A percentile compares a stretch with the other conserved stretches of the same genome.
Conservation (phyloP, 139 green algal species). For the Chlamydomonas incerta region DNA sequence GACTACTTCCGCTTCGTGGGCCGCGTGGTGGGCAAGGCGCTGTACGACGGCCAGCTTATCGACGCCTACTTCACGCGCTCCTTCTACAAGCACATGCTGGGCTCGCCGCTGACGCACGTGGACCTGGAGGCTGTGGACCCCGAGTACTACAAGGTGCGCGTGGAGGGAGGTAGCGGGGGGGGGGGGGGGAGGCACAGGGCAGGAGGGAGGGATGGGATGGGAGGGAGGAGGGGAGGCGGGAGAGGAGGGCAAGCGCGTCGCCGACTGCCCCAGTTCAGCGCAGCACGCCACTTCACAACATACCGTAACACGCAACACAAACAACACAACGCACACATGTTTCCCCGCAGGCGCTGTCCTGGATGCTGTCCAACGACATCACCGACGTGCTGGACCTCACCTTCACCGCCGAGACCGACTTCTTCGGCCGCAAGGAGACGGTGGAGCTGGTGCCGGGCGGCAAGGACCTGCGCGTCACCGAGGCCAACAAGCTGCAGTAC, state of each 20-base stretch:
- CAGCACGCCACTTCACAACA: no score
- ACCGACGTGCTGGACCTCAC: conserved; percentile 94
- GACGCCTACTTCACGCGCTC: conserved; percentile 98
- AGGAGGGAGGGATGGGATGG: no score
- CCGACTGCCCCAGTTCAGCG: no score
- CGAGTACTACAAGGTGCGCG: conserved; percentile 87
- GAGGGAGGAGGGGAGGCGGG: no score
- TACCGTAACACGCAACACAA: neutral
- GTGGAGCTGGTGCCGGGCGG: conserved; percentile 89
- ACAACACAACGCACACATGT: neutral
- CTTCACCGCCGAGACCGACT: conserved; percentile 94
- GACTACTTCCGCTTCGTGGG: conserved; percentile 95
- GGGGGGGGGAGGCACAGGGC: no score
- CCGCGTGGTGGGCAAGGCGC: conserved; percentile 86
- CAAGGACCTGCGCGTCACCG: conserved; percentile 82
- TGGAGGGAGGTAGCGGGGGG: conserved; percentile 48
- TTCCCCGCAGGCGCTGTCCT: conserved; percentile 68
- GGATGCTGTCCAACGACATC: conserved; percentile 97
- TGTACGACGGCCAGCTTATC: conserved; percentile 93
- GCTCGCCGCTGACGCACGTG: conserved; percentile 87
- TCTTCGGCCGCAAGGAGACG: conserved; percentile 85
- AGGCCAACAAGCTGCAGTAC: conserved; percentile 95
- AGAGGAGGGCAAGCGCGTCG: no score
- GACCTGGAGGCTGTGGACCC: conserved; percentile 98
- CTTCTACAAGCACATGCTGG: conserved; percentile 99